Evolutionary conservation across 306 rosid genomes (phyloP), one percentile per base, ranked within the genome.

Genomic region (Adenanthera pavonina): DNA sequence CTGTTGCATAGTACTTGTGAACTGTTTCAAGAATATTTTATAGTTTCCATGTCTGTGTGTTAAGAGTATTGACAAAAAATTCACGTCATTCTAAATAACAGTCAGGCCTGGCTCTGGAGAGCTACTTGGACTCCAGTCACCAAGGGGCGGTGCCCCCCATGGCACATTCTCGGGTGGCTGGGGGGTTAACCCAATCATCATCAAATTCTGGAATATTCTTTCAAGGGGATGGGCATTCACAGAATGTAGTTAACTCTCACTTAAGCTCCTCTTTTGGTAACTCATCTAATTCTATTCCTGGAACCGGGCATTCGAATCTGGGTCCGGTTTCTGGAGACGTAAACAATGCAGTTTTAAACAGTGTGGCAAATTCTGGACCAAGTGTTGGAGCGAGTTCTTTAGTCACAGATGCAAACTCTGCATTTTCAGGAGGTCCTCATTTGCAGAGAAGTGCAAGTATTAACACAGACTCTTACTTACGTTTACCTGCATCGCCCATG

Each of bases 321-420:
- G 92, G 95, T 85, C 97, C 92, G 8, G 91, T 87, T 80, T 89
- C 98, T 76, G 97, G 98, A 80, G 99, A 93, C 86, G 89, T 96
- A 91, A 92, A 83, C 78, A 93, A 89, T 86, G 90, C 91, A 78
- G 92, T 82, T 75, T 78, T 93, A 82, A 93, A 90, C 82, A 84
- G 91, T 87, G 96, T 93, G 82, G 96, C 90, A 60, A 92, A 95
- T 84, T 93, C 99, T 34, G 98, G 94, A 62, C 99, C 90, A 53
- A 96, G 98, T 83, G 96, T 93, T 60, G 99, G 98, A 76, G 98
- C 97, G 9, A 93, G 99, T 88, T 95, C 99, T 64, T 75, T 96
- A 86, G 99, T 93, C 88, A 96, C 99, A 44, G 99, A 96, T 92
- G 99, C 97, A 67, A 96, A 96, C 87, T 96, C 99, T 69, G 90